These are phyloP conservation scores for Musa itinerans DNA, from an alignment of 176 grass and related monocot species.

Conservation along the genomic window DNA sequence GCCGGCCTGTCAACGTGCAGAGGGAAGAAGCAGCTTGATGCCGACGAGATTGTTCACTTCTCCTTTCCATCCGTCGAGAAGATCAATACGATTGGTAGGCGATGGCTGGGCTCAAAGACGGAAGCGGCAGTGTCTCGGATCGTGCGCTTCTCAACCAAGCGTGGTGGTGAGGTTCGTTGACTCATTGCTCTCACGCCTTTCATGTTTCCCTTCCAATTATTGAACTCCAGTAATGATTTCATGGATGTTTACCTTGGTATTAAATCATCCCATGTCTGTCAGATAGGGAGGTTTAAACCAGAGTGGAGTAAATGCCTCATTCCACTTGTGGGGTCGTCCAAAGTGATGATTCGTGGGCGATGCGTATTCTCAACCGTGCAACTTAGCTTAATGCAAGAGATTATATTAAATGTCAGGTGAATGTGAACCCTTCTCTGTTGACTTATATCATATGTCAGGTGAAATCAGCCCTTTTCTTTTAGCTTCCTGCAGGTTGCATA, in stretches of 20 bases:
- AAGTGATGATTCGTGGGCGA: conserved; percentile 61
- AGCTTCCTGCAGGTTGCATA: background rate
- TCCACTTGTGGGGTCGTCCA: conserved; percentile 67
- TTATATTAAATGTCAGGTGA: conserved; percentile 70
- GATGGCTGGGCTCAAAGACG: conserved; percentile 39
- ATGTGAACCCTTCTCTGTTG: background rate
- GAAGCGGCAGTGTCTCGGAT: conserved; percentile 41
- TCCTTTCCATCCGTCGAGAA: conserved; percentile 42
- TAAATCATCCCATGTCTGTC: background rate
- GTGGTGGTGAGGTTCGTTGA: conserved; percentile 59
- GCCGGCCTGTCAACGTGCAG: conserved; percentile 59
- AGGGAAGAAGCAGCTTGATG: conserved; percentile 43
- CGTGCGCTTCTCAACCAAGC: conserved; percentile 82
- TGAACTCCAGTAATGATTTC: background rate
- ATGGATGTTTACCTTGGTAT: background rate
- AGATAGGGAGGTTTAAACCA: conserved; percentile 66
- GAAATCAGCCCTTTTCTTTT: background rate
- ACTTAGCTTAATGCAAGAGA: conserved; percentile 67
- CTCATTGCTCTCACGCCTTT: background rate
- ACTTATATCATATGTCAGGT: no score
- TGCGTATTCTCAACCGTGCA: conserved; percentile 32
- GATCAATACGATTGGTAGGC: conserved; percentile 12
- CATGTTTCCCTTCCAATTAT: background rate
- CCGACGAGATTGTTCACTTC: conserved; percentile 74
- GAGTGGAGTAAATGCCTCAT: conserved; percentile 71